A percentile compares a stretch with the other conserved stretches of the same genome.
Conservation (phyloP, 768 basidiomycete species). For the Agrocybe chaxingu region DNA sequence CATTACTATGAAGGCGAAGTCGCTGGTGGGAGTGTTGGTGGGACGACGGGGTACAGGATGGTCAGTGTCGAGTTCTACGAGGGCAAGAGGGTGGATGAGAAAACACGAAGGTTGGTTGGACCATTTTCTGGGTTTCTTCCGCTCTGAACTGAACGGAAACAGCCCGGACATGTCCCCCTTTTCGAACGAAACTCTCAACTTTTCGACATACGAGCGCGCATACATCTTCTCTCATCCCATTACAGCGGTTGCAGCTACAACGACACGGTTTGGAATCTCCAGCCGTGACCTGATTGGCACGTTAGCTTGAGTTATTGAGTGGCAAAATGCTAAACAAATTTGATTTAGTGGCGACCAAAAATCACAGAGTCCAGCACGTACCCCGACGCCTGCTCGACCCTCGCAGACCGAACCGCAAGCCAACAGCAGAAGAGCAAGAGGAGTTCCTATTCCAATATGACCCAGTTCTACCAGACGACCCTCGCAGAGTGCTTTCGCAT, state of each 20-base stretch:
- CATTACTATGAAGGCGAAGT: constrained; percentile 70
- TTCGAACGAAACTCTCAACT: constrained; percentile 47
- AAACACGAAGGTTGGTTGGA: constrained; percentile 60
- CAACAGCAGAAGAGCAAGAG: constrained; percentile 74
- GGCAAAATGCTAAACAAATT: not conserved
- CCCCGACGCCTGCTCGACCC: constrained; percentile 78
- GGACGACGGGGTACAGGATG: constrained; percentile 66
- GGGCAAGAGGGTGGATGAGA: constrained; percentile 61
- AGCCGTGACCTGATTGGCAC: constrained; percentile 82
- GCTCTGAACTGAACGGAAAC: not conserved
- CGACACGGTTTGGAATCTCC: constrained; percentile 86
- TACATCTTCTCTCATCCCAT: constrained; percentile 71
- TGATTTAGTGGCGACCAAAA: constrained; percentile 67
- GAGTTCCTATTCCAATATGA: constrained; percentile 88
- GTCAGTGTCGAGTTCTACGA: constrained; percentile 91
- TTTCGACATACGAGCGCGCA: constrained; percentile 64
- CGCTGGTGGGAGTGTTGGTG: constrained; percentile 35
- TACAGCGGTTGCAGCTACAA: constrained; percentile 68
- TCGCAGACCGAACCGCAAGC: constrained; percentile 73
- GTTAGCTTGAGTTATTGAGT: constrained; percentile 18
- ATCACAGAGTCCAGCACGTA: constrained; percentile 71
- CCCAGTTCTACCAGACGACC: constrained; percentile 70
- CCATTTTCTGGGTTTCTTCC: not conserved
- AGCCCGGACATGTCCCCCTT: constrained; percentile 44
- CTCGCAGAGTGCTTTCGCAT: constrained; percentile 48